phyloP scores from a whole-genome alignment of 1,284 basidiomycete genomes.

The Marasmius tenuissimus region DNA sequence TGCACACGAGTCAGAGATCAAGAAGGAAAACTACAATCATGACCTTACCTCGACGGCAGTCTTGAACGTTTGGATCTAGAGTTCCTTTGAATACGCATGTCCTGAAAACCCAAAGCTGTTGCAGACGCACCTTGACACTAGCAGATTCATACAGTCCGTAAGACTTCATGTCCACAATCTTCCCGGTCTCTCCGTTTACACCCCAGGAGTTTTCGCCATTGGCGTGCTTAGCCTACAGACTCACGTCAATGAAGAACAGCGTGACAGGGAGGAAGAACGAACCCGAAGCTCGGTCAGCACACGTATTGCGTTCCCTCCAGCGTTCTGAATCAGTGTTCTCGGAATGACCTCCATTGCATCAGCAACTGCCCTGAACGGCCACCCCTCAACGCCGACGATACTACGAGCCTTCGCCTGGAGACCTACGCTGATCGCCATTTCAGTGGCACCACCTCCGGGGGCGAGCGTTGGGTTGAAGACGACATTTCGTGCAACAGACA shows the following conservation, averaged over 20 bases:
- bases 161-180: slow-evolving; percentile 92
- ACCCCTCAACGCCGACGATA: slow-evolving; percentile 82
- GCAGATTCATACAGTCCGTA: slow-evolving; percentile 95
- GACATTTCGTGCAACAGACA: slow-evolving; percentile 96
- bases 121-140: slow-evolving; percentile 77
- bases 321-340: slow-evolving; percentile 93
- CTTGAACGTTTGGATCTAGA: slow-evolving; percentile 91
- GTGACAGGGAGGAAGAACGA: slow-evolving; percentile 28
- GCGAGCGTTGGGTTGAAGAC: slow-evolving; percentile 93
- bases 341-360: slow-evolving; percentile 99
- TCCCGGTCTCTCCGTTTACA: slow-evolving; percentile 93
- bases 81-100: not conserved
- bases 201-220: slow-evolving; percentile 91
- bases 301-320: slow-evolving; percentile 93
- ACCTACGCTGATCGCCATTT: slow-evolving; percentile 95
- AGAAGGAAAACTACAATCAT: not conserved
- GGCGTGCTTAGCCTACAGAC: slow-evolving; percentile 87
- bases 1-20: slow-evolving; percentile 23
- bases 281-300: slow-evolving; percentile 89
- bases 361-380: slow-evolving; percentile 89
- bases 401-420: slow-evolving; percentile 82
- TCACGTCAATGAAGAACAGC: not conserved
- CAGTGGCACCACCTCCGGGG: slow-evolving; percentile 95
- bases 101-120: not conserved
- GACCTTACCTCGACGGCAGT: slow-evolving; percentile 85